Base-by-base conservation (phyloP, 768 basidiomycete species). In the Calocybe cyanea region DNA sequence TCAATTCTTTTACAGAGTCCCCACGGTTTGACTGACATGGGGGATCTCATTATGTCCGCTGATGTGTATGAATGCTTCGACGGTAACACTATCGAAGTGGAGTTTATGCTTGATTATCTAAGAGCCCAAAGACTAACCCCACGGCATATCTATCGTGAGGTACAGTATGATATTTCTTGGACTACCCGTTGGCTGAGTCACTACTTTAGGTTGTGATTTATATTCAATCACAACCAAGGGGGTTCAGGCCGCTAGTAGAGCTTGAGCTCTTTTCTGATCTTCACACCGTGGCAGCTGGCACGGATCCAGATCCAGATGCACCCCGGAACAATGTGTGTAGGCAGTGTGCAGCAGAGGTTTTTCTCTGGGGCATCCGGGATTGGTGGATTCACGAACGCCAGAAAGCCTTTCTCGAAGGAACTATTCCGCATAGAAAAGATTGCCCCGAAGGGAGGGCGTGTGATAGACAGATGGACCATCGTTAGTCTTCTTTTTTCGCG, bases 301-400 rank as follows among this genome's bases (percentile, higher is more conserved):
- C 66, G 7, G 83, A 86, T 42, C 73, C 76, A 2, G 72, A 80
- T 43, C 73, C 80, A 2, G 70, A 71, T 19, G 73, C 77, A 2
- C 78, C 84, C n/a, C 76, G 83, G 18, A 72, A 62, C 37, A 75
- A 69, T 38, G 78, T 83, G 34, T 92, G 88, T 58, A 70, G 88
- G 51, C 63, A 78, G 33, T 92, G 88, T 58, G 85, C 89, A 1
- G 72, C 80, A 0, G 87, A 90, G 59, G 75, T 89, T 2, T 68
- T 91, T 14, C 67, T 90, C 2, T 87, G 80, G 71, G 88, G 88
- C 9, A 57, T 91, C 35, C 79, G 74, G 49, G 86, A 83, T 31
- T 92, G 88, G 88, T 91, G 89, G 87, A 66, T 90, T 25, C 70
- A 83, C 40, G 87, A 91, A 63, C 77, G 88, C 21, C 74, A 71